Conservation (phyloP, 441 rosid species). For the Rhodomyrtus psidioides region DNA sequence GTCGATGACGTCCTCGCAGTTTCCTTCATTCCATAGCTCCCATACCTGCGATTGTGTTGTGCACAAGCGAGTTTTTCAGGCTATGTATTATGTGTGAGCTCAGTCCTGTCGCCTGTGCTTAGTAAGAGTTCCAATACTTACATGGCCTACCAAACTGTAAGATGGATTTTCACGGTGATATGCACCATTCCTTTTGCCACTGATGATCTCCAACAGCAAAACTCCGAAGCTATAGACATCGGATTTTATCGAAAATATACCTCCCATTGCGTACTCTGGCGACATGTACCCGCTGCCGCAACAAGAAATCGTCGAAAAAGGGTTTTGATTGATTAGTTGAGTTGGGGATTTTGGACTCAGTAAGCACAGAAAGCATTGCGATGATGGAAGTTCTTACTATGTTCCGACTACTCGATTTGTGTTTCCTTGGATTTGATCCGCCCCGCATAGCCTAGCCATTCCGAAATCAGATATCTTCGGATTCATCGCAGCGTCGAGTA, state of each 20-base stretch:
- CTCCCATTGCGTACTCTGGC: constrained; percentile 22
- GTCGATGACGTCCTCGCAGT: too few relatives aligned
- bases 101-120: too few relatives aligned
- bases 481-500: constrained; percentile 30
- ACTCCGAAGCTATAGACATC: constrained; percentile 42
- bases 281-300: constrained; percentile 23
- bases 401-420: constrained; percentile 39
- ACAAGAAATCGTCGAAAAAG: background rate
- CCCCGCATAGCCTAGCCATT: constrained; percentile 34
- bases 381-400: constrained; percentile 20
- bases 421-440: constrained; percentile 25
- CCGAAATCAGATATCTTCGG: constrained; percentile 51
- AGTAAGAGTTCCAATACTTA: too few relatives aligned
- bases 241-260: constrained; percentile 36
- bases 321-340: background rate
- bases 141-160: constrained; percentile 6
- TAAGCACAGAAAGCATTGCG: background rate
- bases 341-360: background rate
- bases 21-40: too few relatives aligned
- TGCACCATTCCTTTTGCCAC: constrained; percentile 10
- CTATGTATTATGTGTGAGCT: too few relatives aligned
- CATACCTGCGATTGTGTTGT: too few relatives aligned
- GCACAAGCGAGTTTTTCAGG: too few relatives aligned
- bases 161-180: background rate
- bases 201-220: constrained; percentile 12